Percentiles rank a stretch among this genome's conserved stretches.
Conservation (phyloP, 2,329 filamentous ascomycete genomes). For the Geosmithia putterillii region DNA sequence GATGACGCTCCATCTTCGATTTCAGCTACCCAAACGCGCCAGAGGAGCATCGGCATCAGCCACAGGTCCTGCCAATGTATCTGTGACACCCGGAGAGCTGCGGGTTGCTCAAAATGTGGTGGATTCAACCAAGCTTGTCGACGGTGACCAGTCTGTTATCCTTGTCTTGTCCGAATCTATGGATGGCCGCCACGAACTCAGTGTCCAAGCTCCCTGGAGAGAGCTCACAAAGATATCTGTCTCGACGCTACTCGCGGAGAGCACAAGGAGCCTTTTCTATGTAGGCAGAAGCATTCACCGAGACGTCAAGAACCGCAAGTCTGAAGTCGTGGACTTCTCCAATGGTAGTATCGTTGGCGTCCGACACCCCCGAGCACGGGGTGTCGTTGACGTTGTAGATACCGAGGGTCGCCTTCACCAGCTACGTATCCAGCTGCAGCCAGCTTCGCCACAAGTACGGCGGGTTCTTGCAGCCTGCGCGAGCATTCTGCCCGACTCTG, state of each 20-base stretch:
- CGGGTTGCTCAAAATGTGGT: conserved; percentile 54
- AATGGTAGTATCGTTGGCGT: conserved; percentile 39
- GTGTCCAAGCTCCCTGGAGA: conserved; percentile 66
- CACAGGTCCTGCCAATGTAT: conserved; percentile 9
- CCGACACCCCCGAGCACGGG: conserved; percentile 43
- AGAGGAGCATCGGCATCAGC: background rate
- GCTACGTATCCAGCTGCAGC: conserved; percentile 54
- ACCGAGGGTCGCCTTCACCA: conserved; percentile 50
- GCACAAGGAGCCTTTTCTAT: conserved; percentile 47
- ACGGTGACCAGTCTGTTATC: conserved; percentile 56
- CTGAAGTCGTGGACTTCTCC: conserved; percentile 30
- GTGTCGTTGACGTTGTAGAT: conserved; percentile 55
- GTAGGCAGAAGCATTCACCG: conserved; percentile 37
- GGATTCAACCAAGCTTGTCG: conserved; percentile 60
- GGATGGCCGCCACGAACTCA: conserved; percentile 52
- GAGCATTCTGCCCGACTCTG: conserved; percentile 47
- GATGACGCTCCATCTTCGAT: conserved; percentile 47
- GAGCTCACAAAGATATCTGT: conserved; percentile 54
- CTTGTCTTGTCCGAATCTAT: conserved; percentile 56
- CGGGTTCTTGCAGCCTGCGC: conserved; percentile 49
- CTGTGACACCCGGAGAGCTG: conserved; percentile 28
- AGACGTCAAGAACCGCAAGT: conserved; percentile 34
- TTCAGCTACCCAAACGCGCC: conserved; percentile 10
- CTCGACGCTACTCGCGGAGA: conserved; percentile 46
- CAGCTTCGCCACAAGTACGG: conserved; percentile 48